Conservation (phyloP, 495 filamentous ascomycete genomes). For the Daldinia caldariorum region DNA sequence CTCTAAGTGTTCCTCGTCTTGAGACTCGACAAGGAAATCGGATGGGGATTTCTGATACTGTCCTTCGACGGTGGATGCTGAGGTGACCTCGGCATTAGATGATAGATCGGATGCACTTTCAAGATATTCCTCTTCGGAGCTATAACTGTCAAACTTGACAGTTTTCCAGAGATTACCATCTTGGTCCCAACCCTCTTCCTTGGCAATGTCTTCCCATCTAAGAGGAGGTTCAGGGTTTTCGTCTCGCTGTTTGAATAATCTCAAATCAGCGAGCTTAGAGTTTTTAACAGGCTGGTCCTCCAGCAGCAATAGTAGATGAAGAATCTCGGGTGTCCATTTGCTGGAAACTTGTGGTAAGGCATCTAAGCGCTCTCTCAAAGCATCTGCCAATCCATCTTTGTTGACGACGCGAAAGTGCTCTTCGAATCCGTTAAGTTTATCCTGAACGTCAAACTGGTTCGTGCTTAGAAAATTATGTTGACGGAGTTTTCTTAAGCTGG, state of each 20-base stretch:
- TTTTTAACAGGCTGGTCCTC: slow-evolving; percentile 82
- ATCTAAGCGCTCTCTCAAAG: slow-evolving; percentile 69
- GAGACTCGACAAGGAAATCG: slow-evolving; percentile 48
- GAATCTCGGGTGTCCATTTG: slow-evolving; percentile 78
- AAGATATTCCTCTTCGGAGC: slow-evolving; percentile 63
- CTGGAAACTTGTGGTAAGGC: slow-evolving; percentile 63
- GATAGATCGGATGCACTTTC: slow-evolving; percentile 52
- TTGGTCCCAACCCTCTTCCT: slow-evolving; percentile 73
- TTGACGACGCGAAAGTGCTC: slow-evolving; percentile 87
- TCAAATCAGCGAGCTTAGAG: slow-evolving; percentile 70
- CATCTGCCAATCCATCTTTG: slow-evolving; percentile 82
- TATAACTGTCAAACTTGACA: slow-evolving; percentile 76
- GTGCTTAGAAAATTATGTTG: slow-evolving; percentile 73
- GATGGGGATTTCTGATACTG: slow-evolving; percentile 52
- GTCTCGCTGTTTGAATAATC: slow-evolving; percentile 58
- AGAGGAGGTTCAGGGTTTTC: slow-evolving; percentile 57
- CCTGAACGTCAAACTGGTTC: slow-evolving; percentile 87
- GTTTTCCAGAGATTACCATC: slow-evolving; percentile 81
- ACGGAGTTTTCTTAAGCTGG: slow-evolving; percentile 64
- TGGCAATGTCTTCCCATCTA: slow-evolving; percentile 79
- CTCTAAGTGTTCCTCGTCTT: slow-evolving; percentile 56
- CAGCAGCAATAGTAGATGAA: slow-evolving; percentile 82
- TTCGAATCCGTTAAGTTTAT: slow-evolving; percentile 78
- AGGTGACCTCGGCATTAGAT: slow-evolving; percentile 50
- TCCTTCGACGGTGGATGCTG: slow-evolving; percentile 53